Evolutionary conservation across 495 filamentous ascomycete genomes (phyloP), one percentile per base, ranked within the genome.

Genomic region (Xylaria scruposa): DNA sequence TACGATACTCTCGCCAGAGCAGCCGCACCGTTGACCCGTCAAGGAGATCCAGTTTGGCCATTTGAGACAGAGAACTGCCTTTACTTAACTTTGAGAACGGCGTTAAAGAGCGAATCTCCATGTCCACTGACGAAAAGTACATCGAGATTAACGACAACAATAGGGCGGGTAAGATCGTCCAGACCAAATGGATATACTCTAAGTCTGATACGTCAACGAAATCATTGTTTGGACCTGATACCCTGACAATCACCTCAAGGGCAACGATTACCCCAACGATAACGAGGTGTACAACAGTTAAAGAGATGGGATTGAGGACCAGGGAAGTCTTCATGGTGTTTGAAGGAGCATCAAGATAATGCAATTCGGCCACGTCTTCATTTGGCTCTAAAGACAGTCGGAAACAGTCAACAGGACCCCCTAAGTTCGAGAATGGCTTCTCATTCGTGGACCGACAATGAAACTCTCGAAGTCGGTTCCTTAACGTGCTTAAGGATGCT

Each of bases 321-420:
- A 61, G 17, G 3, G 59, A 10, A 1, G 59, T 6, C 19, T 15
- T 61, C 59, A 40, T 61, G n/a, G 1, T 10, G 21, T 61, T 61
- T 17, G 59, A 8, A 5, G 56, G 56, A 60, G 56, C 56, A 60
- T 60, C 19, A 12, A 60, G 56, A 36, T 60, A 60, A 13, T 38
- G 56, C 6, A 60, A 17, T 31, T 60, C 56, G n/a, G n/a, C n/a
- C n/a, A n/a, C n/a, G n/a, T n/a, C n/a, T n/a, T n/a, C n/a, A n/a
- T n/a, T n/a, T n/a, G n/a, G n/a, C n/a, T n/a, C n/a, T n/a, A n/a
- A n/a, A n/a, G n/a, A n/a, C n/a, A n/a, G n/a, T n/a, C n/a, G n/a
- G n/a, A n/a, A n/a, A n/a, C n/a, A n/a, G n/a, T n/a, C n/a, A n/a
- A n/a, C n/a, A n/a, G n/a, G n/a, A n/a, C n/a, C n/a, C n/a, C n/a